Conservation (phyloP, 306 rosid genomes). For the Cucumis hystrix region DNA sequence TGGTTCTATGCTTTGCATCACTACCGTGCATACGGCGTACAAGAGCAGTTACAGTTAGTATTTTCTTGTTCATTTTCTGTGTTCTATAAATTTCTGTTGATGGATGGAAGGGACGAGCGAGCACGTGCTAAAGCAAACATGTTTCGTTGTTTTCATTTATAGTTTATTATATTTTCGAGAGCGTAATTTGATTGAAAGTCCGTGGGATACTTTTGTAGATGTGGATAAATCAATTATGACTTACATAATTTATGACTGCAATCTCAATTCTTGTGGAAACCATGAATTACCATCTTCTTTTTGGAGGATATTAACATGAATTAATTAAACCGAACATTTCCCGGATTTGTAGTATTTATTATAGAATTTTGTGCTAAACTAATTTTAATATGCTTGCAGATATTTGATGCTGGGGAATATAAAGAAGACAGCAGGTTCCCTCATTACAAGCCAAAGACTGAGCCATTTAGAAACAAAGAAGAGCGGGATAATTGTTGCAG, state of each 20-base stretch:
- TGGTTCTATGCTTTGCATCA: background rate
- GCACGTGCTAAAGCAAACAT: background rate
- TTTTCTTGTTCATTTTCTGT: background rate
- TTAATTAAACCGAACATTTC: background rate
- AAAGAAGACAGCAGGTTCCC: conserved; percentile 31
- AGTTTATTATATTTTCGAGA: background rate
- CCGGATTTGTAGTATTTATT: background rate
- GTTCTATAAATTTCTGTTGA: background rate
- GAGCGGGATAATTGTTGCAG: conserved; percentile 33
- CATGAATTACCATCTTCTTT: background rate
- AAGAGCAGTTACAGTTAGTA: background rate
- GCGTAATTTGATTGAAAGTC: too few species aligned
- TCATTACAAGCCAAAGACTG: conserved; percentile 23
- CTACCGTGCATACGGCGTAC: background rate
- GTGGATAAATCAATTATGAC: background rate
- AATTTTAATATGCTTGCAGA: conserved; percentile 34
- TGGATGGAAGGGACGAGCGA: background rate
- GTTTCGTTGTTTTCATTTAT: background rate
- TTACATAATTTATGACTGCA: background rate
- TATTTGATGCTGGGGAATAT: conserved; percentile 48
- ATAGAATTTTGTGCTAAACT: background rate
- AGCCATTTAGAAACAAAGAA: conserved; percentile 25
- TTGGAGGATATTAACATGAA: background rate
- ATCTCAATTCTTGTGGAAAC: background rate
- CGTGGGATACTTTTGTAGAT: background rate